Conservation (phyloP, 805 yeast genomes). For the Jamesozyma lodderae region DNA sequence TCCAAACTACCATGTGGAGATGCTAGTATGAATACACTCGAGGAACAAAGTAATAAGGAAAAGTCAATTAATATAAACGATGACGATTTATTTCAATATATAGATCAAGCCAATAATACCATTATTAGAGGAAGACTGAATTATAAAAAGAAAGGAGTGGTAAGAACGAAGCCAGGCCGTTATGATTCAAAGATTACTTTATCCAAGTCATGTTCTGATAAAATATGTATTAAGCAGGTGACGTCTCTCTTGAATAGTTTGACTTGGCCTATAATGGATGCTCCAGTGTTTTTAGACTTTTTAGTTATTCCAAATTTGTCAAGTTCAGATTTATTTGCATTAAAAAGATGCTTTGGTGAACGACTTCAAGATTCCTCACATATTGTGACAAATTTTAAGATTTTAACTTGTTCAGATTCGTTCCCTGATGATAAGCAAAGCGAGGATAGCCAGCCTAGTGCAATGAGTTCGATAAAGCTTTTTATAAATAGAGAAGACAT, state of each 20-base stretch:
- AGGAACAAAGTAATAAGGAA: constrained; percentile 6
- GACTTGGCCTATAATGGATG: constrained; percentile 31
- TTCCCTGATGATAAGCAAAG: constrained; percentile 16
- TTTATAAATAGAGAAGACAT: constrained; percentile 1
- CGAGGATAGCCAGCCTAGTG: constrained; percentile 14
- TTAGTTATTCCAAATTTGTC: constrained; percentile 37
- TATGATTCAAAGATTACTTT: constrained; percentile 60
- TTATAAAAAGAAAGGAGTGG: constrained; percentile 48
- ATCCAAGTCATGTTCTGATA: constrained; percentile 88
- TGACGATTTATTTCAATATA: constrained; percentile 21
- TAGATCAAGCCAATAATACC: constrained; percentile 19
- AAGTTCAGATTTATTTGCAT: neutral
- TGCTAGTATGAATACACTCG: constrained; percentile 49
- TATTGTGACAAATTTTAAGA: constrained; percentile 3
- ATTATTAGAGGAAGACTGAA: constrained; percentile 56
- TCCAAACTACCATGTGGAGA: constrained; percentile 91
- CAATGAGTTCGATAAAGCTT: constrained; percentile 15
- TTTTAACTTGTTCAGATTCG: constrained; percentile 1
- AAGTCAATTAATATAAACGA: constrained; percentile 14
- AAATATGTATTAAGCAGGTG: constrained; percentile 55
- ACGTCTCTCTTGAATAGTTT: constrained; percentile 44
- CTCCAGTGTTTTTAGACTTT: constrained; percentile 33
- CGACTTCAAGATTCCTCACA: constrained; percentile 1
- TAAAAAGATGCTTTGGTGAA: constrained; percentile 13
- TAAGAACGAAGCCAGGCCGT: constrained; percentile 91